A percentile compares a stretch with the other conserved stretches of the same genome.
Evolutionary conservation across 75 land plant genomes (phyloP).

Genomic region (Cupressus sempervirens): DNA sequence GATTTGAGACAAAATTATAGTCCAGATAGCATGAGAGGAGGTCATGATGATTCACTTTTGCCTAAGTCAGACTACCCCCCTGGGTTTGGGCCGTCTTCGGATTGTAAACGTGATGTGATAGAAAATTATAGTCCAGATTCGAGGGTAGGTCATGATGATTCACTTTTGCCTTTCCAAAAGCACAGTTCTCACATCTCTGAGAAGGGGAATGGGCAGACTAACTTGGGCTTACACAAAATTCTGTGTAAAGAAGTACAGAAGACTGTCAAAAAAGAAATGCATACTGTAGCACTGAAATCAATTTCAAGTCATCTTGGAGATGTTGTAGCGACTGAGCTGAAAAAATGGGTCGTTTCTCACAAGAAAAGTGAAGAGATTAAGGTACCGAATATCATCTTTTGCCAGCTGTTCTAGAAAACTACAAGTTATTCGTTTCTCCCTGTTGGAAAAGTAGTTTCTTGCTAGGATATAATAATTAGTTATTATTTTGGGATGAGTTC

Average conservation of each 20-base stretch:
- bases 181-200: not conserved
- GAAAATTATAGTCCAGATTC: not conserved
- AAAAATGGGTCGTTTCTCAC: not conserved
- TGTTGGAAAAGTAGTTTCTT: not conserved
- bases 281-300: conserved; percentile 22
- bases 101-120: not conserved
- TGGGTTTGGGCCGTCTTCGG: conserved; percentile 34
- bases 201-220: not conserved
- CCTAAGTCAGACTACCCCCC: conserved; percentile 24
- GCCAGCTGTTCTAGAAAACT: not conserved
- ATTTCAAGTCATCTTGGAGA: conserved; percentile 27
- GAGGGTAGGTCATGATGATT: not conserved
- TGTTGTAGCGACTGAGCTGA: conserved; percentile 32
- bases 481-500: not conserved
- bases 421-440: not conserved
- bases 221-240: not conserved
- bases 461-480: not conserved
- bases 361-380: conserved; percentile 14
- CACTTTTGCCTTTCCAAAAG: not conserved
- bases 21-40: no score
- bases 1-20: no score
- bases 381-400: conserved; percentile 17
- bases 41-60: no score
- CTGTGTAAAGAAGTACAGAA: conserved; percentile 10
- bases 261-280: conserved; percentile 30